phyloP scores from a whole-genome alignment of 768 basidiomycete species.

The Trametes sanguinea region DNA sequence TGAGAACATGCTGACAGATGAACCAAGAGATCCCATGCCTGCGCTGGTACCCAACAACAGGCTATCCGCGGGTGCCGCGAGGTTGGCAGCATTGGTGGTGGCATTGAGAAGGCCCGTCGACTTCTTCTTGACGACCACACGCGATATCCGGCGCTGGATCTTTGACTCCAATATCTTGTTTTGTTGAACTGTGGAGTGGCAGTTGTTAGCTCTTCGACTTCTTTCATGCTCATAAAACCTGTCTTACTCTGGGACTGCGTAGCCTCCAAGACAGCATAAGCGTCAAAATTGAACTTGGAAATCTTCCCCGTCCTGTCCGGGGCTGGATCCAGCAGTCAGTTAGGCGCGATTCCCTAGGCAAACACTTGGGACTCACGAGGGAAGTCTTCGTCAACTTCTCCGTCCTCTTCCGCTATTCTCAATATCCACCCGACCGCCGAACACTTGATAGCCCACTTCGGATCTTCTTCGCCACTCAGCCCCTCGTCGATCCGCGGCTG shows the following conservation, averaged over 20 bases:
- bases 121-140: conserved; percentile 61
- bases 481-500: conserved; percentile 75
- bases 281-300: conserved; percentile 85
- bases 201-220: not conserved
- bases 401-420: conserved; percentile 93
- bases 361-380: conserved; percentile 66
- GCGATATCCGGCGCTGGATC: conserved; percentile 81
- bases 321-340: conserved; percentile 48
- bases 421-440: conserved; percentile 90
- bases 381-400: conserved; percentile 98
- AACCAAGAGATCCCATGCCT: conserved; percentile 30
- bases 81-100: conserved; percentile 32
- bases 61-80: conserved; percentile 41
- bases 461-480: conserved; percentile 59
- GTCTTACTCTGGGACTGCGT: conserved; percentile 63
- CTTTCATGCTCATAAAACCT: too few relatives aligned
- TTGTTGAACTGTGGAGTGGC: conserved; percentile 54
- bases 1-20: conserved; percentile 47
- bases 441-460: conserved; percentile 56
- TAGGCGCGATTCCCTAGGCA: not conserved
- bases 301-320: conserved; percentile 87
- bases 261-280: conserved; percentile 86
- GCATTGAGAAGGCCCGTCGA: conserved; percentile 46
- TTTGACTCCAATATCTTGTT: conserved; percentile 78
- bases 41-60: conserved; percentile 46